These are phyloP conservation scores for Monosporascus sp. DNA, from an alignment of 2,329 filamentous ascomycete species.

Conservation along the genomic window DNA sequence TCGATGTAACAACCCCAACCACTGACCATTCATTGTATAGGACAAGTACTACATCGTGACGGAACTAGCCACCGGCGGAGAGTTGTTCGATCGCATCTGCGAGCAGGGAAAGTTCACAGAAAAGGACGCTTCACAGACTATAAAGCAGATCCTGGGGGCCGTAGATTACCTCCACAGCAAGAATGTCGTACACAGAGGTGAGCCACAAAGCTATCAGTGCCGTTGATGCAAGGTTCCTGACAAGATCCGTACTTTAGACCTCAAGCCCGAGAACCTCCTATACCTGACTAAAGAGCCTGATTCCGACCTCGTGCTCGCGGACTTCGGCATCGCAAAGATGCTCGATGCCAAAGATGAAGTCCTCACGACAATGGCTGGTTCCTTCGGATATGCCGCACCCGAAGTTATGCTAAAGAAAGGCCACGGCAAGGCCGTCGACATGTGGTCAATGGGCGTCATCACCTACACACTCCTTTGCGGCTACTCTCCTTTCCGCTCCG, in stretches of 20 bases:
- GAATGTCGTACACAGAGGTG: slow-evolving; percentile 94
- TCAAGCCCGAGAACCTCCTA: slow-evolving; percentile 96
- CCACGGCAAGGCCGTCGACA: slow-evolving; percentile 96
- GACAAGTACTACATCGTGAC: slow-evolving; percentile 99
- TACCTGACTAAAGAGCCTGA: slow-evolving; percentile 75
- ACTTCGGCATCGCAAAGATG: slow-evolving; percentile 99
- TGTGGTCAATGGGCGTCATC: slow-evolving; percentile 99
- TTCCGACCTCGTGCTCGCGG: slow-evolving; percentile 87
- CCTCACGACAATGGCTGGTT: slow-evolving; percentile 96
- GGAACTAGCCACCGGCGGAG: slow-evolving; percentile 89
- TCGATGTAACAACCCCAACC: slow-evolving; percentile 8
- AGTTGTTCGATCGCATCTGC: slow-evolving; percentile 96
- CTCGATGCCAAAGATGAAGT: slow-evolving; percentile 86
- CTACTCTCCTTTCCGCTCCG: slow-evolving; percentile 95
- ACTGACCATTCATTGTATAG: slow-evolving; percentile 37
- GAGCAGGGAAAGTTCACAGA: slow-evolving; percentile 98
- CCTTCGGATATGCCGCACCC: slow-evolving; percentile 94
- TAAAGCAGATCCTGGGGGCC: slow-evolving; percentile 86
- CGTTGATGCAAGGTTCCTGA: background rate
- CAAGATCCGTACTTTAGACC: slow-evolving; percentile 52
- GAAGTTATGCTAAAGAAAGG: slow-evolving; percentile 98
- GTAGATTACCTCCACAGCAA: slow-evolving; percentile 93
- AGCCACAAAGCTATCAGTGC: slow-evolving; percentile 6
- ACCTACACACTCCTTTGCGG: slow-evolving; percentile 97
- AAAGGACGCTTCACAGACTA: slow-evolving; percentile 94